Conservation (phyloP, 2,329 filamentous ascomycete species). For the Diaporthe vexans region DNA sequence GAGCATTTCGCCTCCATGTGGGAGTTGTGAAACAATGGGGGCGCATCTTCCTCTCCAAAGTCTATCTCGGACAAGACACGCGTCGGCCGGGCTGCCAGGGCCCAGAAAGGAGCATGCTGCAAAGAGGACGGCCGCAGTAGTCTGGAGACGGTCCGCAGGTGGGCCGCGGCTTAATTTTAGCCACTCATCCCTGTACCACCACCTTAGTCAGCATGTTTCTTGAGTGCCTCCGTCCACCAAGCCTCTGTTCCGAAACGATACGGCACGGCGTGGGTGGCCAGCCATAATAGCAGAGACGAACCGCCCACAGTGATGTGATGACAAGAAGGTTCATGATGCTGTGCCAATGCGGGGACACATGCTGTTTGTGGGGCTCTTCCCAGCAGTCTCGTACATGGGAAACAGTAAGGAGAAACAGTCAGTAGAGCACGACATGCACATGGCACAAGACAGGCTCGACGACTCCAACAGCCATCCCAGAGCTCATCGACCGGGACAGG, state of each 20-base stretch:
- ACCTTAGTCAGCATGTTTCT: neutral
- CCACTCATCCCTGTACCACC: constrained; percentile 8
- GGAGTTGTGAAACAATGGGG: constrained; percentile 33
- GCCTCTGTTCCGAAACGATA: neutral
- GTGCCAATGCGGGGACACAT: neutral
- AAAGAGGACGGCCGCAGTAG: constrained; percentile 12
- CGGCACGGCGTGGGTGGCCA: neutral
- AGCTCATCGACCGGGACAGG: constrained; percentile 5
- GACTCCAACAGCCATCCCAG: neutral
- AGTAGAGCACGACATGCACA: neutral
- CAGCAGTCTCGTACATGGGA: neutral
- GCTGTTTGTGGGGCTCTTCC: neutral
- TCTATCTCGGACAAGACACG: constrained; percentile 27
- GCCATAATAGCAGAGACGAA: neutral
- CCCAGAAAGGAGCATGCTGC: constrained; percentile 34
- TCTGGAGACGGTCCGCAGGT: constrained; percentile 26
- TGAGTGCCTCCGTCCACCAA: neutral
- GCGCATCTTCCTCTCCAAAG: constrained; percentile 26
- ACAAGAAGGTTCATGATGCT: neutral
- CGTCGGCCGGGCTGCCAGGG: constrained; percentile 18
- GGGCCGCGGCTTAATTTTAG: constrained; percentile 28
- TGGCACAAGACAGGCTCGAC: neutral
- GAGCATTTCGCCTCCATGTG: constrained; percentile 27
- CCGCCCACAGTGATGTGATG: neutral
- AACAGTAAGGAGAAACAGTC: constrained; percentile 16